Conservation (phyloP, 176 grass and related monocot species). For the Typha latifolia region DNA sequence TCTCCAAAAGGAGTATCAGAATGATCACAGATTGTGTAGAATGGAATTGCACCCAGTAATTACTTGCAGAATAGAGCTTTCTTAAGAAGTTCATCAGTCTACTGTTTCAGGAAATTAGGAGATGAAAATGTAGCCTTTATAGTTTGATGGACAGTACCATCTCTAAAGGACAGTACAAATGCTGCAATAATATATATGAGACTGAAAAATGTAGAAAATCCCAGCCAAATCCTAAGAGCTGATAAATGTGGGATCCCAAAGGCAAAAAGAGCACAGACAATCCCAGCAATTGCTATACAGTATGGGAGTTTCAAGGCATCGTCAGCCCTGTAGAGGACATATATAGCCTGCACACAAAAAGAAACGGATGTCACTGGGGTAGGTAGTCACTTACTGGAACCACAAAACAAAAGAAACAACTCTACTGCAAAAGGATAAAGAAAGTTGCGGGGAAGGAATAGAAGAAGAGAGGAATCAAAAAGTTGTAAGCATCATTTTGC, state of each 20-base stretch:
- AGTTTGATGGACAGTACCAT: conserved; percentile 43
- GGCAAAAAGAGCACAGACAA: conserved; percentile 85
- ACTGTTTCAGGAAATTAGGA: too few relatives aligned
- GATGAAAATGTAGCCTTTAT: neutral
- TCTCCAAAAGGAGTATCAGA: too few relatives aligned
- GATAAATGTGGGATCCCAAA: conserved; percentile 89
- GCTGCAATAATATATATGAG: conserved; percentile 71
- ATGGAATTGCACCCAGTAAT: neutral
- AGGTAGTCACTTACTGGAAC: neutral
- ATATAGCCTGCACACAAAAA: conserved; percentile 49
- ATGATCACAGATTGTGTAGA: neutral
- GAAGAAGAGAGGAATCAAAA: neutral
- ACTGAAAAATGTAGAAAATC: conserved; percentile 84
- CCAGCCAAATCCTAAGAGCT: conserved; percentile 88
- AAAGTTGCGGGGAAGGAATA: neutral
- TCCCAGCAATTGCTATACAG: conserved; percentile 74
- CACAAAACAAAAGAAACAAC: neutral
- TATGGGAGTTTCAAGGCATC: conserved; percentile 80
- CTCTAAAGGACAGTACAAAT: conserved; percentile 60
- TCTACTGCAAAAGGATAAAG: neutral
- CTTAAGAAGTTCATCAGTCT: too few relatives aligned
- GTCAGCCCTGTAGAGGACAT: conserved; percentile 72
- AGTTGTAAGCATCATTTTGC: neutral
- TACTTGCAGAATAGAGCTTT: too few relatives aligned
- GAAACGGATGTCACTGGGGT: neutral